A percentile compares a stretch with the other conserved stretches of the same genome.
Conservation (phyloP, 805 yeast genomes). For the Kodamaea sagamina region DNA sequence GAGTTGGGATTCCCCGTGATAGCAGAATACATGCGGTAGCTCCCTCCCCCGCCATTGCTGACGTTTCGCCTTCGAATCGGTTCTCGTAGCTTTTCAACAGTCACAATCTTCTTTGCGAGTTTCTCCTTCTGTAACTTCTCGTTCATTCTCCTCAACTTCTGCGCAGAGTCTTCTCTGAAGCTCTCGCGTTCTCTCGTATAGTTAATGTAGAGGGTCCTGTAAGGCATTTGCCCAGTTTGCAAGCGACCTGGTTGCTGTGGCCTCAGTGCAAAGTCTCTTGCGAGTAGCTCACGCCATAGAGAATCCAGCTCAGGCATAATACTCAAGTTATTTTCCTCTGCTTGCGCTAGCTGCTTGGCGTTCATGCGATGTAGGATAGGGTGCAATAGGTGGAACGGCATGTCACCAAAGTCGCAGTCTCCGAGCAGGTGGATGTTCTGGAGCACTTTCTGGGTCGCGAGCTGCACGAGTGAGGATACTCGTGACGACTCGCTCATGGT, state of each 20-base stretch:
- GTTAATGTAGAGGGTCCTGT: constrained; percentile 39
- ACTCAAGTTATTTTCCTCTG: constrained; percentile 47
- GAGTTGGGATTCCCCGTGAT: constrained; percentile 19
- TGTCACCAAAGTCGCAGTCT: constrained; percentile 15
- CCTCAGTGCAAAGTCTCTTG: constrained; percentile 50
- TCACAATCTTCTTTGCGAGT: constrained; percentile 32
- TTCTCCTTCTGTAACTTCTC: constrained; percentile 41
- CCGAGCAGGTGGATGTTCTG: constrained; percentile 14
- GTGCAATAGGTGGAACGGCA: constrained; percentile 47
- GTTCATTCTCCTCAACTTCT: constrained; percentile 45
- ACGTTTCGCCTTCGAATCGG: constrained; percentile 24
- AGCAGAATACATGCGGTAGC: constrained; percentile 7
- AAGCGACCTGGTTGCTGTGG: constrained; percentile 24
- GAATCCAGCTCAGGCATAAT: constrained; percentile 44
- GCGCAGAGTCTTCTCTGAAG: constrained; percentile 47
- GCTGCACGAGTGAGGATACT: constrained; percentile 14
- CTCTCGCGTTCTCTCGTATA: constrained; percentile 44
- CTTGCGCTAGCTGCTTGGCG: constrained; percentile 32
- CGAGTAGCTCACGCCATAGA: constrained; percentile 47
- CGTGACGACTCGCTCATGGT: not conserved
- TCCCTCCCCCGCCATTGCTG: constrained; percentile 14
- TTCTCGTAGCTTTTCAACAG: constrained; percentile 30
- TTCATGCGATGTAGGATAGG: constrained; percentile 49
- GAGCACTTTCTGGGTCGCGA: constrained; percentile 15
- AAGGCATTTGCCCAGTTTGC: constrained; percentile 26